Conservation (phyloP, 805 yeast species). For the Candida saitoana region DNA sequence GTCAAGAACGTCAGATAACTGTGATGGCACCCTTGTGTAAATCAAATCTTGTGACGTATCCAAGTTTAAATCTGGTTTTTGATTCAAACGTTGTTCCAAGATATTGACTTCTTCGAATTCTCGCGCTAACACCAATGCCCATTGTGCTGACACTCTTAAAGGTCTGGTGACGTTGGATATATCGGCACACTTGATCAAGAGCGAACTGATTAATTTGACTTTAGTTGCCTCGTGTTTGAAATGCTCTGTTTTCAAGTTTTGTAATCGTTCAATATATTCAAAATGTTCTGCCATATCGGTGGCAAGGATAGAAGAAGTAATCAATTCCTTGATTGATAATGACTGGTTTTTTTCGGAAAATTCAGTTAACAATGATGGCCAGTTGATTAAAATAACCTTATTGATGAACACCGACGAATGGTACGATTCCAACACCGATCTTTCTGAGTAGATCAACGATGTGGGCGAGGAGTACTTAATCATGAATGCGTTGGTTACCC, state of each 20-base stretch:
- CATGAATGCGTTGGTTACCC: constrained; percentile 79
- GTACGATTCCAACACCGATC: constrained; percentile 76
- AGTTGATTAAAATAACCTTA: constrained; percentile 28
- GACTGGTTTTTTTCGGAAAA: constrained; percentile 14
- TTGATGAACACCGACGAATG: constrained; percentile 64
- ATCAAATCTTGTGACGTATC: constrained; percentile 10
- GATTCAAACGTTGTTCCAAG: constrained; percentile 39
- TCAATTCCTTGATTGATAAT: constrained; percentile 24
- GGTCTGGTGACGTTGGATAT: constrained; percentile 90
- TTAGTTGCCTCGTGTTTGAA: constrained; percentile 12
- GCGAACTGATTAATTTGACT: constrained; percentile 50
- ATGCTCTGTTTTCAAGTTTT: constrained; percentile 14
- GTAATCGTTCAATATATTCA: constrained; percentile 57
- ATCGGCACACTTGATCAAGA: constrained; percentile 91
- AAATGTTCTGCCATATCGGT: constrained; percentile 94
- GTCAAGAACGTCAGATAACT: constrained; percentile 41
- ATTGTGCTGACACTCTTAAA: constrained; percentile 66
- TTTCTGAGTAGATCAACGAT: constrained; percentile 55
- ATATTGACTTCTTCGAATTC: constrained; percentile 69
- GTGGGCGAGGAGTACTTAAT: constrained; percentile 57
- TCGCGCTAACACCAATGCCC: constrained; percentile 78
- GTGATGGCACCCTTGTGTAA: constrained; percentile 36
- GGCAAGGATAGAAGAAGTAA: constrained; percentile 37
- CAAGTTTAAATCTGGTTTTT: constrained; percentile 3
- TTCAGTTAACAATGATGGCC: constrained; percentile 32